Percentiles rank a stretch among this genome's conserved stretches.
phyloP scores from a whole-genome alignment of 1,139 yeast species.

The Suhomyces bribrorum region DNA sequence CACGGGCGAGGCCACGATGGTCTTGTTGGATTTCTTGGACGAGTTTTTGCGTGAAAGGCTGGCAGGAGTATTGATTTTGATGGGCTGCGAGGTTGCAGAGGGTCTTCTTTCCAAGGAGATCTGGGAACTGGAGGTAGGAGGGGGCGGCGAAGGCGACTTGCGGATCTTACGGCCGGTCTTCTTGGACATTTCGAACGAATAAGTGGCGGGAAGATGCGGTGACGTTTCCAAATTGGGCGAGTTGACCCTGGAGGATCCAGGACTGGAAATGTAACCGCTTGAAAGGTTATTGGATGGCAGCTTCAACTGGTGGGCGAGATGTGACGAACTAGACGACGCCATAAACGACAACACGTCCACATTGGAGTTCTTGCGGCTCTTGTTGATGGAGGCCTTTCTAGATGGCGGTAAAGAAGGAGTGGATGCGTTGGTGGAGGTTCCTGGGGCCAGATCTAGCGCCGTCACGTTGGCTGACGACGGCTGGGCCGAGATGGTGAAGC shows the following conservation, averaged over 20 bases:
- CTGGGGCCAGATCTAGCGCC: conserved; percentile 7
- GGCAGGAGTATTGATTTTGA: conserved; percentile 5
- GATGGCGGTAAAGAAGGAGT: conserved; percentile 15
- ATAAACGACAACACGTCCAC: conserved; percentile 17
- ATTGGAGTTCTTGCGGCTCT: conserved; percentile 12
- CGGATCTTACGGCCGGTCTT: conserved; percentile 8
- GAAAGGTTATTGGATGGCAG: conserved; percentile 4
- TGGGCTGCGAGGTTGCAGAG: conserved; percentile 11
- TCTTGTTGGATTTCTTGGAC: conserved; percentile 24
- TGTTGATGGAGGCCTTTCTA: conserved; percentile 16
- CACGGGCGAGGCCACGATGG: conserved; percentile 52
- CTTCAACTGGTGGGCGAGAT: conserved; percentile 8
- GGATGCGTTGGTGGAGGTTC: not conserved
- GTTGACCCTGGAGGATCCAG: conserved; percentile 15
- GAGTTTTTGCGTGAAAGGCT: conserved; percentile 11
- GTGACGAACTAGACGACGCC: conserved; percentile 10
- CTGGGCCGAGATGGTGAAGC: conserved; percentile 50
- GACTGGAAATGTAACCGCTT: conserved; percentile 12
- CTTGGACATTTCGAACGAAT: conserved; percentile 9
- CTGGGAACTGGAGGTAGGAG: conserved; percentile 2
- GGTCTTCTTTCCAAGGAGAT: conserved; percentile 7
- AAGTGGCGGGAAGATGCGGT: conserved; percentile 8
- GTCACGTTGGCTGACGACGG: conserved; percentile 30
- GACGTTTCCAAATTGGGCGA: conserved; percentile 15
- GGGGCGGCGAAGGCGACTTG: conserved; percentile 16